phyloP scores from a whole-genome alignment of 2,329 filamentous ascomycete species.

The Aspergillus pseudonomiae region DNA sequence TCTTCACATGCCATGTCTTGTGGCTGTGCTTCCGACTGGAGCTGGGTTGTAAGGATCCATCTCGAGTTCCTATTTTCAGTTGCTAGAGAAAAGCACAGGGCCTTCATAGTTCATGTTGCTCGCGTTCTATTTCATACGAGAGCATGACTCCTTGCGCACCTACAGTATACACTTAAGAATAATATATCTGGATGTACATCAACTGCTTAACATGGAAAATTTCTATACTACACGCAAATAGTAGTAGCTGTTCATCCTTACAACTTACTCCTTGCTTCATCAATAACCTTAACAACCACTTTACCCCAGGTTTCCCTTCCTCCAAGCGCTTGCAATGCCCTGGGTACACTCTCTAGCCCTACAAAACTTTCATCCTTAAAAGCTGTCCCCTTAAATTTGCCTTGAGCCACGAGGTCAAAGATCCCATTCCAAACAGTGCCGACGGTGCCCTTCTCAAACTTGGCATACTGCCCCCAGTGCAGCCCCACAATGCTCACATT shows the following conservation, averaged over 20 bases:
- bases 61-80: constrained; percentile 25
- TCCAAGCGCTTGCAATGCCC: constrained; percentile 76
- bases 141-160: constrained; percentile 52
- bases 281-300: constrained; percentile 84
- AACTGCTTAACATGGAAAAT: not conserved
- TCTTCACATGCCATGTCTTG: constrained; percentile 45
- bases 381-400: constrained; percentile 79
- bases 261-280: constrained; percentile 59
- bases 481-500: constrained; percentile 88
- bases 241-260: constrained; percentile 20
- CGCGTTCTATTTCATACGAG: constrained; percentile 37
- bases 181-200: constrained; percentile 3
- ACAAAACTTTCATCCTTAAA: constrained; percentile 82
- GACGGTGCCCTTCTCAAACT: constrained; percentile 71
- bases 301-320: constrained; percentile 91
- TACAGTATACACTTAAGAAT: constrained; percentile 29
- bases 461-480: constrained; percentile 86
- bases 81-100: constrained; percentile 45
- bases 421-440: constrained; percentile 79
- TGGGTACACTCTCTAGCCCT: constrained; percentile 77
- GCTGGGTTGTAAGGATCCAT: constrained; percentile 36
- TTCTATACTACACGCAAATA: constrained; percentile 1
- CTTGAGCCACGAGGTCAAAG: constrained; percentile 72
- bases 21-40: constrained; percentile 44
- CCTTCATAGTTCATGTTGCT: constrained; percentile 52